Conservation (phyloP, 2,329 filamentous ascomycete species). For the Ceratocystis cubensis region DNA sequence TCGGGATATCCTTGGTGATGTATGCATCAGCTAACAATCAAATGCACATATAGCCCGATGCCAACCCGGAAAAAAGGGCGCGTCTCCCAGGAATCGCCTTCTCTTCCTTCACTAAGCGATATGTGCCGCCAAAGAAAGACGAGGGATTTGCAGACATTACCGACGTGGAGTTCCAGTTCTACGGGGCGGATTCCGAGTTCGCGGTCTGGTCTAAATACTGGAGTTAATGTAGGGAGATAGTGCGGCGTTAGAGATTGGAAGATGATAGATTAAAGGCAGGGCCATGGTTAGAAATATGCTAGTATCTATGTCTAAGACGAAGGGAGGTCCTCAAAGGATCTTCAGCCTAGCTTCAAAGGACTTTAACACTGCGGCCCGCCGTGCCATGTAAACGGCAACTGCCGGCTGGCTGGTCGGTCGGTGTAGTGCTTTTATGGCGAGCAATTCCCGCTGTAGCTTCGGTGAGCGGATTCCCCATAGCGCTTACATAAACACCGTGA, state of each 20-base stretch:
- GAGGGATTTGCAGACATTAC: constrained; percentile 80
- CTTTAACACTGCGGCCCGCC: too few species aligned
- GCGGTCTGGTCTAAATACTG: constrained; percentile 66
- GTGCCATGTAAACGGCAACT: neutral
- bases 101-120: constrained; percentile 58
- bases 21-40: too few species aligned
- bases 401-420: neutral
- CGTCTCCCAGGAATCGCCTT: constrained; percentile 72
- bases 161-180: constrained; percentile 62
- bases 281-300: neutral
- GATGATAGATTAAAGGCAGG: neutral
- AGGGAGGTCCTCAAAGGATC: too few species aligned
- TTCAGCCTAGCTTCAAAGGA: too few species aligned
- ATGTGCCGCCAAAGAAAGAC: constrained; percentile 53
- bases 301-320: too few species aligned
- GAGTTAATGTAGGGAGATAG: constrained; percentile 36
- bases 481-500: neutral
- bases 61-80: constrained; percentile 67
- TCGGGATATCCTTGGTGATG: too few species aligned
- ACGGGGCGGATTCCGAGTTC: constrained; percentile 55
- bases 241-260: too few species aligned
- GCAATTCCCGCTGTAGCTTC: neutral
- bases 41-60: neutral
- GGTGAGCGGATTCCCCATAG: neutral
- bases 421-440: neutral